A percentile compares a stretch with the other conserved stretches of the same genome.
phyloP scores from a whole-genome alignment of 202 grass and related monocot species.

The Schoenoplectus tabernaemontani region DNA sequence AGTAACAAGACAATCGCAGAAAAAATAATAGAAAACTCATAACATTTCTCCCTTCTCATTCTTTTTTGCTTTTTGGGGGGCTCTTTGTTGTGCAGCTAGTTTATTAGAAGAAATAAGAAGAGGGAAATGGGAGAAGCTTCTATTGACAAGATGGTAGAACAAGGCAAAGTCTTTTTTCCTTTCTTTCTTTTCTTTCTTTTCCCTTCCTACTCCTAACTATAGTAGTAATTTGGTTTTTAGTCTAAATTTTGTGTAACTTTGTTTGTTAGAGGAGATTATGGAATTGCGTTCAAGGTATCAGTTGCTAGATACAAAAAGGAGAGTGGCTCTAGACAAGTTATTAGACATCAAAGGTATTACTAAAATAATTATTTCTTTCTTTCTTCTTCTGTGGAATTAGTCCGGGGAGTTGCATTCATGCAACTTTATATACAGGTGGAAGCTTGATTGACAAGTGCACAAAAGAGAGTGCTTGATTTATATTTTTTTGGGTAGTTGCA shows the following conservation, averaged over 20 bases:
- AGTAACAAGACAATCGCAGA: slow-evolving; percentile 1
- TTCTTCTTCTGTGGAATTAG: background rate
- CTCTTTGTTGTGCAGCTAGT: background rate
- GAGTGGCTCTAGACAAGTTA: slow-evolving; percentile 59
- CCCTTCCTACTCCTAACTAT: background rate
- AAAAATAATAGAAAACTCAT: background rate
- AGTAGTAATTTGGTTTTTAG: background rate
- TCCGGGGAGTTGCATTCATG: background rate
- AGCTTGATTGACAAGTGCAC: background rate
- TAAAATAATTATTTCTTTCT: background rate
- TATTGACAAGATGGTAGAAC: background rate
- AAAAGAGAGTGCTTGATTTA: background rate
- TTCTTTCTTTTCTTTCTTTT: background rate
- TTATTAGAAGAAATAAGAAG: background rate
- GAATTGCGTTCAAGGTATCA: slow-evolving; percentile 38
- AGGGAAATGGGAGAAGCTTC: slow-evolving; percentile 17
- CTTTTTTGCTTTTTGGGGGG: background rate
- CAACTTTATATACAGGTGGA: background rate
- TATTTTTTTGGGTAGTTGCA: background rate
- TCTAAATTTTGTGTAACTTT: slow-evolving; percentile 8
- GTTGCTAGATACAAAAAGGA: slow-evolving; percentile 44
- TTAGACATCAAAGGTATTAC: slow-evolving; percentile 81
- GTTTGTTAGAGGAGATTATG: slow-evolving; percentile 50
- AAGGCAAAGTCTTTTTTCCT: slow-evolving; percentile 6
- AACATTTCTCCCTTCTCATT: background rate